Evolutionary conservation across 768 basidiomycete species (phyloP).

Genomic region (Tricholoma hemisulphureum): DNA sequence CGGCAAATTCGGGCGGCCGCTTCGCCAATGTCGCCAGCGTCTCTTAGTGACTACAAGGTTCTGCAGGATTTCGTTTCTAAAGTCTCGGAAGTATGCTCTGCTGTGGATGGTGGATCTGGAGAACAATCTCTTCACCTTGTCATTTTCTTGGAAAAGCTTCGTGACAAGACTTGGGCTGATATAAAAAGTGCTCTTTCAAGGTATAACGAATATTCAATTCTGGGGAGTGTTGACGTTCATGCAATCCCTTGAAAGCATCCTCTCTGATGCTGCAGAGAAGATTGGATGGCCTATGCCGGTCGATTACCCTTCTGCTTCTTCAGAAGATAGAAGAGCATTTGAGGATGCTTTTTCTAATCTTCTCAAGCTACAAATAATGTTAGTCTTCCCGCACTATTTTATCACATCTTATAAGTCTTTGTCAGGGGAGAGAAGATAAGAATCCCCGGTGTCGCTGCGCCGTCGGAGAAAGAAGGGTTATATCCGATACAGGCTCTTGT

Average conservation of each 20-base stretch:
- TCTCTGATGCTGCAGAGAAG: slow-evolving; percentile 65
- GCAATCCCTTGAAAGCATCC: slow-evolving; percentile 41
- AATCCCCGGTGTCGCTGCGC: slow-evolving; percentile 15
- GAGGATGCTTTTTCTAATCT: slow-evolving; percentile 78
- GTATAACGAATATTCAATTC: slow-evolving; percentile 40
- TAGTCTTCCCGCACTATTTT: slow-evolving; percentile 27
- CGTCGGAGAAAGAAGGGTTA: slow-evolving; percentile 52
- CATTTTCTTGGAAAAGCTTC: slow-evolving; percentile 58
- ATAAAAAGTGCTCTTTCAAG: slow-evolving; percentile 64
- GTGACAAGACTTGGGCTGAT: slow-evolving; percentile 71
- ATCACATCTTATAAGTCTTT: slow-evolving; percentile 2
- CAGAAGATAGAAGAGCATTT: slow-evolving; percentile 60
- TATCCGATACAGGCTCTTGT: slow-evolving; percentile 86
- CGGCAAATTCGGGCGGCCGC: slow-evolving; percentile 45
- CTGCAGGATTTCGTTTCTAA: slow-evolving; percentile 61
- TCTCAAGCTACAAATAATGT: slow-evolving; percentile 77
- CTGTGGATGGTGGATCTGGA: slow-evolving; percentile 44
- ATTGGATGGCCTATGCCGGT: slow-evolving; percentile 85
- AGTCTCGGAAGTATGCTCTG: slow-evolving; percentile 43
- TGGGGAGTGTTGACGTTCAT: slow-evolving; percentile 3
- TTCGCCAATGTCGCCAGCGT: slow-evolving; percentile 39
- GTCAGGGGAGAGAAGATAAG: slow-evolving; percentile 55
- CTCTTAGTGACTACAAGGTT: slow-evolving; percentile 55
- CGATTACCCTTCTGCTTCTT: slow-evolving; percentile 53
- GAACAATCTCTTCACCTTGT: slow-evolving; percentile 60